These are phyloP conservation scores for Spinellus fusiger DNA, from an alignment of 192 early-diverging fungal genomes.

Conservation along the genomic window DNA sequence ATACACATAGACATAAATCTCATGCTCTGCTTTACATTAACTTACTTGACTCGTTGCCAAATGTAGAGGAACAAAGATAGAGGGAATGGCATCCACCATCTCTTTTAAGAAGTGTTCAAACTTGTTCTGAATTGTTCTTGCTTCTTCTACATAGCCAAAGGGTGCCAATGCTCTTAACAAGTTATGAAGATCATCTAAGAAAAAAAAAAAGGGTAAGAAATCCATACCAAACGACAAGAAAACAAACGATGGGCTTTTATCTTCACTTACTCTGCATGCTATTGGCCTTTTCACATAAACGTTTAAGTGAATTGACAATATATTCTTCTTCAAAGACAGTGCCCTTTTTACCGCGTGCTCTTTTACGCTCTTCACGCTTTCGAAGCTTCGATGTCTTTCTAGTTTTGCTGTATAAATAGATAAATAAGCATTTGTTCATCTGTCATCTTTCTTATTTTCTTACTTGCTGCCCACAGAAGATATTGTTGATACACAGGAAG, in stretches of 20 bases:
- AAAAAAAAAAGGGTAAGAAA: slow-evolving; percentile 27
- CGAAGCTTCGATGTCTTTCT: slow-evolving; percentile 67
- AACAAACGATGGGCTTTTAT: neutral
- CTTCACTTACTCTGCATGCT: slow-evolving; percentile 44
- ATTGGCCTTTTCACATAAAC: slow-evolving; percentile 52
- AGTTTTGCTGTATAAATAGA: neutral
- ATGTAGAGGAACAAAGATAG: slow-evolving; percentile 51
- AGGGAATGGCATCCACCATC: slow-evolving; percentile 29
- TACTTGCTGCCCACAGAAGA: slow-evolving; percentile 29
- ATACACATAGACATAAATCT: neutral
- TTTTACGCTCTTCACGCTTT: slow-evolving; percentile 68
- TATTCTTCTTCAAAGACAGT: slow-evolving; percentile 89
- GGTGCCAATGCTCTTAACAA: slow-evolving; percentile 44
- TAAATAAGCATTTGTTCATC: neutral
- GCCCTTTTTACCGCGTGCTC: slow-evolving; percentile 84
- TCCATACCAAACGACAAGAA: slow-evolving; percentile 16
- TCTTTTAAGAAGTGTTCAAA: slow-evolving; percentile 41
- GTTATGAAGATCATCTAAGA: slow-evolving; percentile 47
- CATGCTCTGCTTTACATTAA: neutral
- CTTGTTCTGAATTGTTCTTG: slow-evolving; percentile 39
- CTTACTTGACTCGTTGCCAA: slow-evolving; percentile 17
- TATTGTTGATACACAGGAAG: slow-evolving; percentile 53
- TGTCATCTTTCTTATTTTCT: neutral
- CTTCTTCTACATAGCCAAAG: slow-evolving; percentile 41
- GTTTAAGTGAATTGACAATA: slow-evolving; percentile 64